These are phyloP conservation scores for Spathaspora girioi DNA, from an alignment of 805 yeast genomes.

Conservation along the genomic window DNA sequence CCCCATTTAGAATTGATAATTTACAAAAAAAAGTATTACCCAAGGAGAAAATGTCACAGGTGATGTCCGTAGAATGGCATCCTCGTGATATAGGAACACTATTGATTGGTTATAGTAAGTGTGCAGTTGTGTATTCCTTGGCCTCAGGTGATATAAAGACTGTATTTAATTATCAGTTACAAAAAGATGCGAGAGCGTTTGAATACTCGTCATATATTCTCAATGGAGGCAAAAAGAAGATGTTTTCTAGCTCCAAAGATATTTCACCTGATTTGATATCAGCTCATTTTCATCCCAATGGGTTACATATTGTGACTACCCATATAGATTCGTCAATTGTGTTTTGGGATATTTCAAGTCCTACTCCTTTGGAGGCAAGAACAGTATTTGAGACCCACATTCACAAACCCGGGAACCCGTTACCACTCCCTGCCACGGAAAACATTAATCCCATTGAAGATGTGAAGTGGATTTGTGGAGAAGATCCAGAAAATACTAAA, in stretches of 20 bases:
- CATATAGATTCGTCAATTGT: constrained; percentile 82
- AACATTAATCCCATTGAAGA: constrained; percentile 47
- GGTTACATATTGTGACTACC: constrained; percentile 73
- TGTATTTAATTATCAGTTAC: constrained; percentile 57
- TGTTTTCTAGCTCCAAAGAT: constrained; percentile 35
- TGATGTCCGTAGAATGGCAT: constrained; percentile 67
- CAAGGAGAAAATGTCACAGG: constrained; percentile 58
- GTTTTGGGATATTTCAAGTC: constrained; percentile 90
- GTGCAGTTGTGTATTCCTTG: constrained; percentile 68
- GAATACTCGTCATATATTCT: constrained; percentile 24
- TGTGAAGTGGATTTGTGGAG: constrained; percentile 74
- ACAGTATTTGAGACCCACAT: constrained; percentile 63
- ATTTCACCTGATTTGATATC: constrained; percentile 33
- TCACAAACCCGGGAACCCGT: constrained; percentile 45
- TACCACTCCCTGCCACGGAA: constrained; percentile 12
- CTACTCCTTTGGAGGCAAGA: constrained; percentile 71
- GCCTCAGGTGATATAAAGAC: constrained; percentile 55
- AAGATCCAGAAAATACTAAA: constrained; percentile 77
- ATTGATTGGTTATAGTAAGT: constrained; percentile 66
- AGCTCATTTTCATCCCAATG: constrained; percentile 89
- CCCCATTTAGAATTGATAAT: constrained; percentile 67
- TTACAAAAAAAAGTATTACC: constrained; percentile 62
- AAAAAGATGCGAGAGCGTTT: constrained; percentile 66
- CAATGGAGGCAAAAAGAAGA: constrained; percentile 38
- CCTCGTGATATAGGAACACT: constrained; percentile 86